These are phyloP conservation scores for Podosphaera leucotricha DNA, from an alignment of 2,329 filamentous ascomycete species.

Conservation along the genomic window DNA sequence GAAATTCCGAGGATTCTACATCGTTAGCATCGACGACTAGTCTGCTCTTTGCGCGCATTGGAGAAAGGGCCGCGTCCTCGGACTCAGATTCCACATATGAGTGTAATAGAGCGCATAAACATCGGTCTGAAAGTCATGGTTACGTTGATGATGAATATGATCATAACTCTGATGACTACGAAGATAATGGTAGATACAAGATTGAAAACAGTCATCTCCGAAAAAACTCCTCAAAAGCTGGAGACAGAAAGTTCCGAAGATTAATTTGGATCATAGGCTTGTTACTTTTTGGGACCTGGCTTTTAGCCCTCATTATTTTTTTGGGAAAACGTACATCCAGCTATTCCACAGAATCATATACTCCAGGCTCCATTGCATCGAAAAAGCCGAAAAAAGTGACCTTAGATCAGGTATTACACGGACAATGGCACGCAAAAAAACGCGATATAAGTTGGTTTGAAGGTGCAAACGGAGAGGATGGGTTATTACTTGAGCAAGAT, in stretches of 20 bases:
- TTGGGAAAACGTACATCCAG: constrained; percentile 35
- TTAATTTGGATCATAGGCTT: constrained; percentile 29
- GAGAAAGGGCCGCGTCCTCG: constrained; percentile 21
- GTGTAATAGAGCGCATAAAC: constrained; percentile 10
- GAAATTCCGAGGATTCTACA: constrained; percentile 23
- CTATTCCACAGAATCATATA: constrained; percentile 41
- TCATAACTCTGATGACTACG: constrained; percentile 7
- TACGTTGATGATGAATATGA: constrained; percentile 12
- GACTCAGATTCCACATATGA: constrained; percentile 7
- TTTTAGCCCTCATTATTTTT: constrained; percentile 42
- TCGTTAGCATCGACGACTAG: constrained; percentile 71
- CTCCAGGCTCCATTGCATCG: constrained; percentile 33
- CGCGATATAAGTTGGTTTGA: constrained; percentile 57
- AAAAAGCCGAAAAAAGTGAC: constrained; percentile 51
- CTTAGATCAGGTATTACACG: constrained; percentile 43
- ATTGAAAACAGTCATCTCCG: constrained; percentile 21
- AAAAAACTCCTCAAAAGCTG: constrained; percentile 20
- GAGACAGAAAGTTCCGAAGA: constrained; percentile 38
- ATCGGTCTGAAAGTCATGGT: neutral
- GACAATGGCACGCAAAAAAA: constrained; percentile 37
- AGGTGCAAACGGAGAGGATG: constrained; percentile 56
- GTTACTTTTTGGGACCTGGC: constrained; percentile 43
- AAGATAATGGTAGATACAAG: constrained; percentile 19
- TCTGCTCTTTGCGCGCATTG: constrained; percentile 55
- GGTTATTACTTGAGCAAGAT: constrained; percentile 54